Evolutionary conservation across 192 early-diverging fungal species (phyloP), one percentile per base, ranked within the genome.

Genomic region (Umbelopsis ramanniana): DNA sequence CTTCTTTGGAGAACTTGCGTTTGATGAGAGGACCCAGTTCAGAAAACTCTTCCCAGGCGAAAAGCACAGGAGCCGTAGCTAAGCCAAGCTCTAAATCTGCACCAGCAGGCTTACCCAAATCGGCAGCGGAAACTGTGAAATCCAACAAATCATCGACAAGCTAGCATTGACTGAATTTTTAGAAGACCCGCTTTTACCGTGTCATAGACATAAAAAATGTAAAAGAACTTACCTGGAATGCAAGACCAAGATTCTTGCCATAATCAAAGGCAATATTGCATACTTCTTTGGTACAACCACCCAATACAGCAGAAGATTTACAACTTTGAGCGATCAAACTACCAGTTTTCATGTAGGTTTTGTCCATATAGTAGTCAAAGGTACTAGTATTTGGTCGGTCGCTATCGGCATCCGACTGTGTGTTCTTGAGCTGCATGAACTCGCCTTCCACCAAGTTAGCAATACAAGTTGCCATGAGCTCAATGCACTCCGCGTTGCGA

Each of bases 381-480:
- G 89, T 84, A 17, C 80, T 81, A 77, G 77, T 81, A 35, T 53
- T 40, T 17, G 60, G 40, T n/a, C 71, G 69, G 10, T 46, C 68
- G 7, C 15, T 38, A 9, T 70, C 48, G 33, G 68, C 79, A 26
- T 85, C 81, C 46, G 84, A 76, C 9, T 82, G 76, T 22, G 87
- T 80, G 72, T 96, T 95, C 55, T 91, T 84, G 9, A 99, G 84
- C 79, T 97, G 97, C 94, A 97, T 97, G 67, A 99, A 96, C 82
- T 99, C 97, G 22, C 97, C 97, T 72, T 99, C 97, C 0, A 97
- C 96, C 46, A 97, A 84, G 70, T 97, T 93, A 22, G 93, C 90
- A 78, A 99, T 95, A 50, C 93, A 92, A 9, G 96, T 95, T 54
- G 94, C 90, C 76, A 97, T 89, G 23, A 99, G 85, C 70, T 97